Evolutionary conservation across 2,329 filamentous ascomycete genomes (phyloP).

Genomic region (Verruconis gallopava): DNA sequence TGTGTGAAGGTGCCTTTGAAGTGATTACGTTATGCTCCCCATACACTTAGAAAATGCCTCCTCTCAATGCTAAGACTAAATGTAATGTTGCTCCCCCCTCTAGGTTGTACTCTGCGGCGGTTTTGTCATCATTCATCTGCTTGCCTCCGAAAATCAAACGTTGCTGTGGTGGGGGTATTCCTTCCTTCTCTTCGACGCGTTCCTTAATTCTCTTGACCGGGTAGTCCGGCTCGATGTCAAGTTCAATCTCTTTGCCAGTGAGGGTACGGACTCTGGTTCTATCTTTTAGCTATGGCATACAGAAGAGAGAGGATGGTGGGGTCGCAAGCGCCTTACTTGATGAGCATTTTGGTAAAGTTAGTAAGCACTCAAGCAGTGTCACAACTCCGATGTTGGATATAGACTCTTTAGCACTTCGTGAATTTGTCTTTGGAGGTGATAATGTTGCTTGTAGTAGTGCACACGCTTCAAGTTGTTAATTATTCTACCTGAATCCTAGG

Average conservation of each 20-base stretch:
- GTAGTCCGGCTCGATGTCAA: slow-evolving; percentile 90
- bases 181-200: slow-evolving; percentile 97
- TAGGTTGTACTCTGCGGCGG: slow-evolving; percentile 77
- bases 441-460: too few relatives aligned
- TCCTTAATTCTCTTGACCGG: slow-evolving; percentile 97
- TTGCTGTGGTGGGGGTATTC: slow-evolving; percentile 93
- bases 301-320: slow-evolving; percentile 7
- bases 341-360: slow-evolving; percentile 30
- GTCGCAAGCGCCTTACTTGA: slow-evolving; percentile 35
- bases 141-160: slow-evolving; percentile 93
- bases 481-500: too few relatives aligned
- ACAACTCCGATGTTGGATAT: too few relatives aligned
- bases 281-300: slow-evolving; percentile 5
- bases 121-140: slow-evolving; percentile 97
- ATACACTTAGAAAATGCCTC: slow-evolving; percentile 37
- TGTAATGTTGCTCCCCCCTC: slow-evolving; percentile 89
- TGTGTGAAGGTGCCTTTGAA: too few relatives aligned
- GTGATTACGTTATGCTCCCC: background rate
- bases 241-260: slow-evolving; percentile 96
- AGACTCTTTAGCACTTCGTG: too few relatives aligned
- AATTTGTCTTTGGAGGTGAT: too few relatives aligned
- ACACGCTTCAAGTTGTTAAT: too few relatives aligned
- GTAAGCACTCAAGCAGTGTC: too few relatives aligned
- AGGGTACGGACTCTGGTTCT: slow-evolving; percentile 75
- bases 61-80: slow-evolving; percentile 85